phyloP scores from a whole-genome alignment of 345 rosid species.

The Rhizophora mangle region DNA sequence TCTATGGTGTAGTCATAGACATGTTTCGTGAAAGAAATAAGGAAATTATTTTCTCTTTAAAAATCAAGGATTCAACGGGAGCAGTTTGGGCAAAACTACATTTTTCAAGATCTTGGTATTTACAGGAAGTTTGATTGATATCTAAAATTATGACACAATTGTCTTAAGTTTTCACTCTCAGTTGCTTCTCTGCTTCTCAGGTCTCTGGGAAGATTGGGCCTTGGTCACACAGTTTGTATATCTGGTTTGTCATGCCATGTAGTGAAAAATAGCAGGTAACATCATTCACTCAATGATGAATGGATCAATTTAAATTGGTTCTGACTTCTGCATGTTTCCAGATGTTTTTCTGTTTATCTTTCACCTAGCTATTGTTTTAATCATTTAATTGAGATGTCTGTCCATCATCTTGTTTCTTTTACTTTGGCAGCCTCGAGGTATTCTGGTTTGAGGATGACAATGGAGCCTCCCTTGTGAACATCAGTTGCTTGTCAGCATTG shows the following conservation, averaged over 20 bases:
- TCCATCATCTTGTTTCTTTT: conserved; percentile 15
- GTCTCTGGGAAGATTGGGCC: conserved; percentile 78
- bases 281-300: neutral
- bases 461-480: conserved; percentile 63
- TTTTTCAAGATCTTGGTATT: conserved; percentile 67
- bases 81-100: conserved; percentile 71
- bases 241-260: conserved; percentile 76
- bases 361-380: neutral
- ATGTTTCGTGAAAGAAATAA: conserved; percentile 41
- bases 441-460: conserved; percentile 60
- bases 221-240: conserved; percentile 65
- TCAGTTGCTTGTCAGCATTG: conserved; percentile 82
- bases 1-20: conserved; percentile 68
- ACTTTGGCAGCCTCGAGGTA: conserved; percentile 59
- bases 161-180: neutral
- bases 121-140: neutral
- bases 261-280: conserved; percentile 52
- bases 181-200: conserved; percentile 36
- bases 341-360: neutral
- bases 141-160: neutral
- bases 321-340: neutral
- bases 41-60: conserved; percentile 53
- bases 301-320: neutral
- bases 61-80: conserved; percentile 71
- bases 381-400: conserved; percentile 2